Evolutionary conservation across 257 asterid genomes (phyloP), one percentile per base, ranked within the genome.

Genomic region (Gentiana macrophylla): DNA sequence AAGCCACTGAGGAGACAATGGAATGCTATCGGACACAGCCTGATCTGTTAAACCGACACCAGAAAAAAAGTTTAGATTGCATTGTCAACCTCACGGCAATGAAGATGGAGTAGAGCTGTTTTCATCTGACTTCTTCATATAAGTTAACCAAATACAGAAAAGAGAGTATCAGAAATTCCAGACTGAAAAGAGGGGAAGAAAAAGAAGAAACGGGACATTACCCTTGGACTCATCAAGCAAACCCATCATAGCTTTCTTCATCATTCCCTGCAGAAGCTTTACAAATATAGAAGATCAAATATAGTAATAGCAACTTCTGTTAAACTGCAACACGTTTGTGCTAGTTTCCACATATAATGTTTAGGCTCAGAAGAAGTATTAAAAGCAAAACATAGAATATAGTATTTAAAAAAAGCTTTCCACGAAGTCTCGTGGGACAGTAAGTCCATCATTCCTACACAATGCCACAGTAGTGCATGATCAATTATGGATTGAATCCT

Each of bases 1-100:
- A 50, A 87, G 80, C 98, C 98, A 92, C 68, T 92, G 98, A 0
- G 98, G 98, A 77, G 98, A 92, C 74, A 92, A 66, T 7, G 98
- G 98, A 55, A 92, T 92, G 78, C 61, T 88, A 66, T 92, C 98
- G 12, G 82, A 70, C 12, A 66, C 56, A 37, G 76, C 80, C 72
- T 75, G 95, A 80, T 92, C 98, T 87, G 84, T 72, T 71, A 59
- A 59, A 83, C 24, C 24, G 24, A 24, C 9, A 41, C 57, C 62
- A 83, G 62, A 35, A 13, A 53, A 7, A 24, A 24, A 37, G 2
- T 49, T 52, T 12, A 68, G 48, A 50, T 61, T 2, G 4, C 9
- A 56, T 11, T 7, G 3, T 3, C 24, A 45, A 24, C 52, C 15
- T 9, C n/a, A 8, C 0, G 35, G 2, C 38, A 32, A 59, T 36